These are phyloP conservation scores for Termitomyces sp. DNA, from an alignment of 768 basidiomycete species.

Conservation along the genomic window DNA sequence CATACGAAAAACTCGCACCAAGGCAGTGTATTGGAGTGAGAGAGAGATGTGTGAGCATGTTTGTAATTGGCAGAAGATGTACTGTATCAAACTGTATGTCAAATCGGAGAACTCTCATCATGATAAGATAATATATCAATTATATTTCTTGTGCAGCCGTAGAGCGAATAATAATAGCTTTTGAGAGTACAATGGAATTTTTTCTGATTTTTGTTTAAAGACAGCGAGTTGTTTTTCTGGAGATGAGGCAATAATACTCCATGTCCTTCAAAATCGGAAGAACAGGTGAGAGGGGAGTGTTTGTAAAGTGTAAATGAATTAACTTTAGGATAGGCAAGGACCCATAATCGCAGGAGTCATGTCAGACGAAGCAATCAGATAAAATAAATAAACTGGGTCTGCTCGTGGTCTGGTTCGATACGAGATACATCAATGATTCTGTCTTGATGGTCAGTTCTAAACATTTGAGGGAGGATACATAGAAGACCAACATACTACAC, in stretches of 20 bases:
- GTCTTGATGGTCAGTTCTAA: neutral
- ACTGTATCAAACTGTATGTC: no score
- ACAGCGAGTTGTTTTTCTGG: neutral
- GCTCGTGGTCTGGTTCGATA: constrained; percentile 1
- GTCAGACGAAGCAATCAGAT: neutral
- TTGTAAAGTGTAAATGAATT: neutral
- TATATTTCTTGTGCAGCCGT: no score
- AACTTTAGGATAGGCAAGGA: neutral
- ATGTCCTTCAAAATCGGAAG: constrained; percentile 2
- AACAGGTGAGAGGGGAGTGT: neutral
- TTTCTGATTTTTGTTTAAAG: constrained; percentile 1
- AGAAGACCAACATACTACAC: constrained; percentile 4
- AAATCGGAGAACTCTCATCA: no score
- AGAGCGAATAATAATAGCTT: no score
- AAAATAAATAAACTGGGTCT: constrained; percentile 9
- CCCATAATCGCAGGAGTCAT: neutral
- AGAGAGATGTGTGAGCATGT: no score
- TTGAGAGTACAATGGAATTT: neutral
- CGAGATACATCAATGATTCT: constrained; percentile 8
- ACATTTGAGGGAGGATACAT: neutral
- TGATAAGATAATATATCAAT: no score
- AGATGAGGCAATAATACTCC: neutral
- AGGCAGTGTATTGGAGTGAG: neutral
- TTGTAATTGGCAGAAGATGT: no score
- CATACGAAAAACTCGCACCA: neutral